A percentile compares a stretch with the other conserved stretches of the same genome.
Conservation (phyloP, 345 rosid genomes). For the Arabis hirsuta region DNA sequence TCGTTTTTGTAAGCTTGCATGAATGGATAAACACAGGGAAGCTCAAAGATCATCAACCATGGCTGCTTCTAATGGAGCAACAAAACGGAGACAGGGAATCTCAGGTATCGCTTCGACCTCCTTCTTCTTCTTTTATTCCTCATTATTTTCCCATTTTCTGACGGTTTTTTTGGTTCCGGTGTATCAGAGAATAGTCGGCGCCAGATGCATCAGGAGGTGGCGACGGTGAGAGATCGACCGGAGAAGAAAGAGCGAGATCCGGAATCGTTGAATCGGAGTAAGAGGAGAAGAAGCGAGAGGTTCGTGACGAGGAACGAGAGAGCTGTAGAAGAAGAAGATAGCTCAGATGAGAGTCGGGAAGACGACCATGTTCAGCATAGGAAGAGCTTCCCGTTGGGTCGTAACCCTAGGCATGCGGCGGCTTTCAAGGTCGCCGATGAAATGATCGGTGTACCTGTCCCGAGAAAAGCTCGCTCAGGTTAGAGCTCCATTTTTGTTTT, state of each 20-base stretch:
- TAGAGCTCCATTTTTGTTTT: background rate
- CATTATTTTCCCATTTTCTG: background rate
- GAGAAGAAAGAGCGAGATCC: slow-evolving; percentile 40
- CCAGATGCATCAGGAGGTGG: slow-evolving; percentile 45
- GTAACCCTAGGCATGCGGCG: slow-evolving; percentile 30
- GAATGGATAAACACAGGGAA: slow-evolving; percentile 58
- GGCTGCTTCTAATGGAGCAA: slow-evolving; percentile 51
- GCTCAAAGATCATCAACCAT: slow-evolving; percentile 48
- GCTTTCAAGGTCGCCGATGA: slow-evolving; percentile 47
- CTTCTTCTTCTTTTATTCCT: background rate
- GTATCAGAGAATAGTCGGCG: slow-evolving; percentile 44
- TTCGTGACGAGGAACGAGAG: slow-evolving; percentile 33
- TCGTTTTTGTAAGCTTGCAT: slow-evolving; percentile 29
- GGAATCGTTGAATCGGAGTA: slow-evolving; percentile 48
- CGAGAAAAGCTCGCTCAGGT: slow-evolving; percentile 76
- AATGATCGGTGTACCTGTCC: slow-evolving; percentile 60
- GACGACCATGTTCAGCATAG: slow-evolving; percentile 45
- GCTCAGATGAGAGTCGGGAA: slow-evolving; percentile 48
- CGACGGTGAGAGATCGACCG: slow-evolving; percentile 44
- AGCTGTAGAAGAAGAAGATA: slow-evolving; percentile 50
- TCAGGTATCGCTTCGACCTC: slow-evolving; percentile 26
- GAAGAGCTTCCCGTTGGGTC: slow-evolving; percentile 36
- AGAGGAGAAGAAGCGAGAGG: slow-evolving; percentile 52
- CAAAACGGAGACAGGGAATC: slow-evolving; percentile 52
- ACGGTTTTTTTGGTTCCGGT: slow-evolving; percentile 1